Evolutionary conservation across 345 rosid species (phyloP).

Genomic region (Arabidopsis arenosa): DNA sequence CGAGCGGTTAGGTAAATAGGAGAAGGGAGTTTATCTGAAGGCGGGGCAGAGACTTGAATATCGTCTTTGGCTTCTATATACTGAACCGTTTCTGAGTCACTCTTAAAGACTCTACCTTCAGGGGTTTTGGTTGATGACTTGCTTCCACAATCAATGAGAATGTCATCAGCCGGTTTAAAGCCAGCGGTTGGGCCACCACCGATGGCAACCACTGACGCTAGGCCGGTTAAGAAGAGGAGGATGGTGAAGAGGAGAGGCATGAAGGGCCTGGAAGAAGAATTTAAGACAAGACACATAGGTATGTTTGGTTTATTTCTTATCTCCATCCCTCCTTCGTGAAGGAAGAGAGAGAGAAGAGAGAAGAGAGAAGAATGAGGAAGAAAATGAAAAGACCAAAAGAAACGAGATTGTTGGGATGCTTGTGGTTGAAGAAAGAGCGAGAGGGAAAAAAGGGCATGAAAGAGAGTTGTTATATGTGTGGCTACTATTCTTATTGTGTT

Average conservation of each 20-base stretch:
- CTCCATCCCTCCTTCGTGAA: constrained; percentile 72
- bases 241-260: constrained; percentile 62
- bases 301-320: constrained; percentile 41
- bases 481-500: constrained; percentile 5
- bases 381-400: not conserved
- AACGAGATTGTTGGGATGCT: constrained; percentile 38
- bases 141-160: constrained; percentile 67
- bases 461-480: constrained; percentile 10
- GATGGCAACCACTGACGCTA: constrained; percentile 14
- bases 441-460: constrained; percentile 8
- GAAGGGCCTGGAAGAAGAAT: constrained; percentile 36
- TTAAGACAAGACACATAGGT: constrained; percentile 37
- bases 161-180: constrained; percentile 55
- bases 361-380: constrained; percentile 27
- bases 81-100: constrained; percentile 55
- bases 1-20: constrained; percentile 58
- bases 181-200: constrained; percentile 13
- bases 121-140: constrained; percentile 48
- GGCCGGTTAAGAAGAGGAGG: constrained; percentile 34
- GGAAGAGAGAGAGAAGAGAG: constrained; percentile 31
- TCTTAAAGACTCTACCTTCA: constrained; percentile 64
- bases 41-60: constrained; percentile 49
- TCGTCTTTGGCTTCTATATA: constrained; percentile 55
- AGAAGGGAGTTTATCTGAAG: constrained; percentile 54
- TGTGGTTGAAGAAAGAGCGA: constrained; percentile 37